phyloP scores from a whole-genome alignment of 1,139 yeast species.

The Blastobotrys capitulatus region DNA sequence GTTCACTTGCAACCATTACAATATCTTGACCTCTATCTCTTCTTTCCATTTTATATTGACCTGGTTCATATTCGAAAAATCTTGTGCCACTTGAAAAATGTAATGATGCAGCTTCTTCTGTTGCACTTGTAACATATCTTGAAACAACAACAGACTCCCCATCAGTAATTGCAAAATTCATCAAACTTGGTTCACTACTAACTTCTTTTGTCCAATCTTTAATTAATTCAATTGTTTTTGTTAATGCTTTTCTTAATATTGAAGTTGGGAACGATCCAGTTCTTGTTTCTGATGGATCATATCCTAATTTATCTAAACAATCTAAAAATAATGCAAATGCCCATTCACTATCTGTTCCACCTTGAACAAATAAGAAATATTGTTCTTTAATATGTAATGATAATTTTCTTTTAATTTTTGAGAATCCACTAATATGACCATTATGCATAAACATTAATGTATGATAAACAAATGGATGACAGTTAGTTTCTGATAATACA shows the following conservation, averaged over 20 bases:
- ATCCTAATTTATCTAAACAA: constrained; percentile 68
- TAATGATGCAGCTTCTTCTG: constrained; percentile 93
- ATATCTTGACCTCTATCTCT: constrained; percentile 89
- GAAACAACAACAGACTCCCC: constrained; percentile 86
- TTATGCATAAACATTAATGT: constrained; percentile 95
- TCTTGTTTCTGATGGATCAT: constrained; percentile 48
- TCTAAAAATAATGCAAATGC: constrained; percentile 86
- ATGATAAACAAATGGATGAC: constrained; percentile 88
- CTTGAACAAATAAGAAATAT: constrained; percentile 76
- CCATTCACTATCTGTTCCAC: constrained; percentile 94
- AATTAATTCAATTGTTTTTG: constrained; percentile 65
- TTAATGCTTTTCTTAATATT: constrained; percentile 59
- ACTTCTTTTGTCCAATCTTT: constrained; percentile 58
- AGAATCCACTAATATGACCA: constrained; percentile 79
- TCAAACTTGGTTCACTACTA: constrained; percentile 67
- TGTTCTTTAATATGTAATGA: constrained; percentile 67
- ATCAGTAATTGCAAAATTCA: constrained; percentile 93
- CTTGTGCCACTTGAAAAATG: constrained; percentile 93
- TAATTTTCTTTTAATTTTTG: constrained; percentile 63
- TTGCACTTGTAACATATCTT: constrained; percentile 79
- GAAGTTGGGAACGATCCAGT: constrained; percentile 47
- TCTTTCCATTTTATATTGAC: constrained; percentile 87
- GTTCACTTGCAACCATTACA: constrained; percentile 95
- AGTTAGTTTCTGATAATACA: constrained; percentile 85
- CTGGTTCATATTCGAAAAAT: constrained; percentile 81